These are phyloP conservation scores for Paraconiothyrium brasiliense DNA, from an alignment of 2,329 filamentous ascomycete genomes.

Conservation along the genomic window DNA sequence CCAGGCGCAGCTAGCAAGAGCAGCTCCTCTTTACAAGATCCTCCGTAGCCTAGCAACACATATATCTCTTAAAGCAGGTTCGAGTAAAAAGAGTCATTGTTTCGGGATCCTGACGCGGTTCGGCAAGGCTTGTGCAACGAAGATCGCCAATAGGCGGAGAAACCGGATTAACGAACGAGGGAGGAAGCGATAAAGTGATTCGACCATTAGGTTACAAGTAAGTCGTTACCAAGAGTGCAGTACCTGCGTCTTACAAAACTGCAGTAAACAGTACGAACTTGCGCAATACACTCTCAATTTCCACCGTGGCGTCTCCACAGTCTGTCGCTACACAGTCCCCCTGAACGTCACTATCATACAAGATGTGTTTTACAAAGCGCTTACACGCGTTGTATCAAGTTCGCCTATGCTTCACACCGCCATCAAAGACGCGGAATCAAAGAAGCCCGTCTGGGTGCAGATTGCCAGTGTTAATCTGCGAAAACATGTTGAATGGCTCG, in stretches of 20 bases:
- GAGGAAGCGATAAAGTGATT: neutral
- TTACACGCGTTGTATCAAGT: neutral
- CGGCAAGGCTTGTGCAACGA: neutral
- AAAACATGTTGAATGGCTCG: neutral
- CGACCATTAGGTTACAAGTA: slow-evolving; percentile 2
- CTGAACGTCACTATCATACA: neutral
- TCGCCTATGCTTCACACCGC: neutral
- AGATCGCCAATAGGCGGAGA: neutral
- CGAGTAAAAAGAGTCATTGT: no score
- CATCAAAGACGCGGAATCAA: slow-evolving; percentile 1
- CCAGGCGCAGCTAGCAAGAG: no score
- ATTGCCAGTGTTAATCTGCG: neutral
- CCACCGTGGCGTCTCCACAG: slow-evolving; percentile 1
- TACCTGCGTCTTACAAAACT: neutral
- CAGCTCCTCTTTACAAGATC: no score
- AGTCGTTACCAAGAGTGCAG: neutral
- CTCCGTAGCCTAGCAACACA: no score
- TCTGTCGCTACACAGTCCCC: neutral
- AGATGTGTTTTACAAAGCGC: neutral
- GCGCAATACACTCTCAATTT: slow-evolving; percentile 1
- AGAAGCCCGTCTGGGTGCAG: neutral
- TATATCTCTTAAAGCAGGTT: neutral
- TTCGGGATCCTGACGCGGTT: no score
- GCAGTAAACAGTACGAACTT: slow-evolving; percentile 4
- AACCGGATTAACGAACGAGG: neutral